Evolutionary conservation across 108 stramenopile species (phyloP).

Genomic region (Cafeteria roenbergensis): DNA sequence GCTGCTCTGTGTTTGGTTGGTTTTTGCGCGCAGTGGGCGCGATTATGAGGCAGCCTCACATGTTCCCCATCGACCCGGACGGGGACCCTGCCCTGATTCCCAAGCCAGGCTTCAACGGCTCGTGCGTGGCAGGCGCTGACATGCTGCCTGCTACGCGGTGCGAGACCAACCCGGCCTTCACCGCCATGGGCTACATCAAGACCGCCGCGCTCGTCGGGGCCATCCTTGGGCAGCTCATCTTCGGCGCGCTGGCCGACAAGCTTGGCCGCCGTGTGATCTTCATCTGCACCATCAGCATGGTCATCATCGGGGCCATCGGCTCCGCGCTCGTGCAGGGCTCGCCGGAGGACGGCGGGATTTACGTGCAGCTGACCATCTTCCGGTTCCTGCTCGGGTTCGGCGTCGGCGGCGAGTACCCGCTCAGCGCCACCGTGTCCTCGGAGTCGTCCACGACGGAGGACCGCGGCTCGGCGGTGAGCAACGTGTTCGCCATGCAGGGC

Average conservation of each 20-base stretch:
- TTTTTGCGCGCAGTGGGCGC: no score
- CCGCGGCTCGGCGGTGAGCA: slow-evolving; percentile 22
- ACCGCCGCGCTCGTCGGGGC: slow-evolving; percentile 18
- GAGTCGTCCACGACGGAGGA: background rate
- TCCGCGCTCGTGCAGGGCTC: background rate
- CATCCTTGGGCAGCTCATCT: slow-evolving; percentile 13
- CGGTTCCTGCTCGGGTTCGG: slow-evolving; percentile 33
- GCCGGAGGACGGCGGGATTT: slow-evolving; percentile 8
- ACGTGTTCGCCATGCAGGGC: slow-evolving; percentile 47
- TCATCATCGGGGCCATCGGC: slow-evolving; percentile 7
- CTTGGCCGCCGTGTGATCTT: slow-evolving; percentile 14
- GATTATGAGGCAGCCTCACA: no score
- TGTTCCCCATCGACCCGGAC: no score
- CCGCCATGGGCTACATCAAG: no score
- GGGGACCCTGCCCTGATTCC: no score
- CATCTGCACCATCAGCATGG: background rate
- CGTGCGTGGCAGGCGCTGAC: no score
- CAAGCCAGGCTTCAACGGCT: no score
- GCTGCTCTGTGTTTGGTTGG: no score
- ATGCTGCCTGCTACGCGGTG: no score
- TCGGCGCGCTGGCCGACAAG: slow-evolving; percentile 16
- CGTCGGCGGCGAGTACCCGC: slow-evolving; percentile 49
- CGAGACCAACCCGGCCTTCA: no score
- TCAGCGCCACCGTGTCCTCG: slow-evolving; percentile 34
- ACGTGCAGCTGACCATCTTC: slow-evolving; percentile 25